Conservation (phyloP, 2,329 filamentous ascomycete species). For the Neospermospora avenae region DNA sequence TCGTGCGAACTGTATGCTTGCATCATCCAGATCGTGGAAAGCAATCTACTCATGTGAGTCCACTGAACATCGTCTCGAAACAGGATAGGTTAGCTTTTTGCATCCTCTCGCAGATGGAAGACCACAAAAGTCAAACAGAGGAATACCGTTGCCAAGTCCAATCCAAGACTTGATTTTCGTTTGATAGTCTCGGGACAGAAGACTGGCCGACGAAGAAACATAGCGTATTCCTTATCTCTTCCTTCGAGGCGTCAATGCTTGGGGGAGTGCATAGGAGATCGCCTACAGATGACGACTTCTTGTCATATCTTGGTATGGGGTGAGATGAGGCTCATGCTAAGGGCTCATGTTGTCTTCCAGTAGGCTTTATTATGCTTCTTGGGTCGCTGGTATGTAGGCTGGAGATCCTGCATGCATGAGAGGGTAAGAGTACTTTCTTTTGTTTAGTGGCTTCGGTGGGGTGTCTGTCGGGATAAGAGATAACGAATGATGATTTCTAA, state of each 20-base stretch:
- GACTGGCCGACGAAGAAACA: neutral
- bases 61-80: neutral
- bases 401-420: conserved; percentile 2
- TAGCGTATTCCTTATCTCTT: neutral
- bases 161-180: neutral
- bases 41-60: neutral
- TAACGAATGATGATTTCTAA: neutral
- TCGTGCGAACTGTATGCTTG: neutral
- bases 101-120: neutral
- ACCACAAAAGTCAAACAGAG: too few species aligned
- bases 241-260: neutral
- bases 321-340: neutral
- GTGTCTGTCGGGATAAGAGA: neutral
- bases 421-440: neutral
- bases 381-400: neutral
- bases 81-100: neutral
- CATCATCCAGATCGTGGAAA: neutral
- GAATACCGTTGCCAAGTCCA: neutral
- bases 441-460: neutral
- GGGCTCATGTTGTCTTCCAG: neutral
- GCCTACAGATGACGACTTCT: neutral
- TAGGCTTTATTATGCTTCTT: neutral
- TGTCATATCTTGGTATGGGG: too few species aligned
- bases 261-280: too few species aligned
- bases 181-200: neutral